These are phyloP conservation scores for Xylaria sp. DNA, from an alignment of 2,329 filamentous ascomycete genomes.

Conservation along the genomic window DNA sequence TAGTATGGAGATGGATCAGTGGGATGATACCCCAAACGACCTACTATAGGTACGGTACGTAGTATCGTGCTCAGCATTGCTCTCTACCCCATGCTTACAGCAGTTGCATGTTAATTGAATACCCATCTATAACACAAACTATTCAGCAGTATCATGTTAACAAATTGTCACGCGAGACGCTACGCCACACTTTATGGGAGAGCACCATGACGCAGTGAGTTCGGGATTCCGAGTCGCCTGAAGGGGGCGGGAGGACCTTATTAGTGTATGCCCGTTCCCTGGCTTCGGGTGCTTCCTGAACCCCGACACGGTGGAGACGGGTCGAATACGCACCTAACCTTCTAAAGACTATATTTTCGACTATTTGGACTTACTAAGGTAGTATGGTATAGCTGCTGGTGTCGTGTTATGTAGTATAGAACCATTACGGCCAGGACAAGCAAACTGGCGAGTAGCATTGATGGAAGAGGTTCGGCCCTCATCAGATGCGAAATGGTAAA, in stretches of 20 bases:
- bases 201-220: slow-evolving; percentile 16
- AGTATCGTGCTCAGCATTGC: neutral
- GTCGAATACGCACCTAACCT: neutral
- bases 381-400: no score
- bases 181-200: neutral
- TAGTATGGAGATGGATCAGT: slow-evolving; percentile 17
- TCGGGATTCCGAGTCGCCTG: slow-evolving; percentile 11
- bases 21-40: slow-evolving; percentile 14
- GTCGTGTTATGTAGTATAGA: no score
- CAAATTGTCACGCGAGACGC: slow-evolving; percentile 1
- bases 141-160: neutral
- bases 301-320: slow-evolving; percentile 25
- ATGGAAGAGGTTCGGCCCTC: no score
- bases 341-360: neutral
- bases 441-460: no score
- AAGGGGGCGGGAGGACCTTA: neutral
- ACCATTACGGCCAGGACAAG: no score
- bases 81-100: neutral
- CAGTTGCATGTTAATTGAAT: neutral
- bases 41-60: neutral
- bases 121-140: neutral
- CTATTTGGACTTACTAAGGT: neutral
- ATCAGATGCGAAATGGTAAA: no score
- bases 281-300: slow-evolving; percentile 29
- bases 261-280: slow-evolving; percentile 11